phyloP scores from a whole-genome alignment of 2,329 filamentous ascomycete species.

The Bipolaris bicolor region DNA sequence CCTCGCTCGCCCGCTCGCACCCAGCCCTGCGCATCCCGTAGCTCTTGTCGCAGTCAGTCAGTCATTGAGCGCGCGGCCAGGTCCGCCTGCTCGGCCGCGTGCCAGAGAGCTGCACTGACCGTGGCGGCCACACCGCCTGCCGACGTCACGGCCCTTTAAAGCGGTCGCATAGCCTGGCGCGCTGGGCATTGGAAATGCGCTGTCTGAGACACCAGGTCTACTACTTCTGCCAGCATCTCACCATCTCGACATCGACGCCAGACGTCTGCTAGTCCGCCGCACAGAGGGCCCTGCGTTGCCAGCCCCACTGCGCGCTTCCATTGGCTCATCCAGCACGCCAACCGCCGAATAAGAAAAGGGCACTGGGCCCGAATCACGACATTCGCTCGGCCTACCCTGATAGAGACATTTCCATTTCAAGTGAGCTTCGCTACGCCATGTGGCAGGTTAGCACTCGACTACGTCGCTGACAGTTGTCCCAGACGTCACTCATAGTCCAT shows the following conservation, averaged over 20 bases:
- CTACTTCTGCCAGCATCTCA: conserved; percentile 39
- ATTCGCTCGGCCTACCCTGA: conserved; percentile 39
- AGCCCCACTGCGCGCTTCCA: conserved; percentile 37
- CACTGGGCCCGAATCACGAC: conserved; percentile 33
- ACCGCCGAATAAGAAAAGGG: conserved; percentile 44
- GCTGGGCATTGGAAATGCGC: conserved; percentile 43
- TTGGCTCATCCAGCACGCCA: conserved; percentile 37
- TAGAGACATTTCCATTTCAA: conserved; percentile 39
- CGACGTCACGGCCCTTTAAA: conserved; percentile 42
- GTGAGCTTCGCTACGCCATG: conserved; percentile 33
- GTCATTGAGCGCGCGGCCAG: conserved; percentile 23
- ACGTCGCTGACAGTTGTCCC: conserved; percentile 36
- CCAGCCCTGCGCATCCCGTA: conserved; percentile 14
- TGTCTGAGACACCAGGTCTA: conserved; percentile 41
- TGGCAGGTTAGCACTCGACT: conserved; percentile 17
- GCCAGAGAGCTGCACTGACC: conserved; percentile 47
- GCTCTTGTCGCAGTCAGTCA: background rate
- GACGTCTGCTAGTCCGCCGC: conserved; percentile 45
- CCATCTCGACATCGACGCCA: conserved; percentile 39
- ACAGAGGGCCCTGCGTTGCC: conserved; percentile 40
- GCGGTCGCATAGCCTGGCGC: conserved; percentile 39
- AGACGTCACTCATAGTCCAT: conserved; percentile 27
- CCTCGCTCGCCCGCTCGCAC: no score
- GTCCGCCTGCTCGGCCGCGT: conserved; percentile 36
- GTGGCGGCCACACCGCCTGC: conserved; percentile 47